Evolutionary conservation across 2,329 filamentous ascomycete genomes (phyloP), one percentile per base, ranked within the genome.

Genomic region (Aspergillus sp.): DNA sequence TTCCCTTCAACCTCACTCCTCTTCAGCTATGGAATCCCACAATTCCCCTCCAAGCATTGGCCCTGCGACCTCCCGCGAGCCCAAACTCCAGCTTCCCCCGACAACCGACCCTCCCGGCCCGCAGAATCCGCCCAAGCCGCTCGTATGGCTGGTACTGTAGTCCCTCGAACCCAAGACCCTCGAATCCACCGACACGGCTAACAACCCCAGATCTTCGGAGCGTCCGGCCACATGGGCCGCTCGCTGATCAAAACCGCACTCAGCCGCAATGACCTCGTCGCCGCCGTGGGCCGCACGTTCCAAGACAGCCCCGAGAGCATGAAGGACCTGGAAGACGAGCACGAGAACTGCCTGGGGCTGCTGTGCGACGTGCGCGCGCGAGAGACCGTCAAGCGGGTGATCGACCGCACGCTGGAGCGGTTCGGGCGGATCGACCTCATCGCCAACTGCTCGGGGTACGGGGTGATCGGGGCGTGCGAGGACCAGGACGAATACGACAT

Each of bases 401-500:
- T 94, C 32, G 71, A 82, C 46, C 71, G 66, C 38, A 79, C 82
- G 4, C 72, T 93, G 28, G 66, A 73, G 22, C 76, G 75, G 37
- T 96, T 91, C 64, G 82, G 83, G 0, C 78, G 77, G 37, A 74
- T 95, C 43, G 89, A 96, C 54, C 75, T 94, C 32, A 81, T 96
- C 36, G 88, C 82, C 47, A 96, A 94, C 60, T 94, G 86, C 63
- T 88, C 86, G 8, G 89, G 89, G 11, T 95, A 94, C 61, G 89
- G 88, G 33, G 86, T 98, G 33, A 93, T 96, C 47, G 89, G 86
- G 16, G 80, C 89, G 1, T 95, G 88, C 60, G 91, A 96, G 62
- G 91, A 96, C 61, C 91, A 96, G 64, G 86, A 95, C 58, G 86
- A 94, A 55, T 80, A 86, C 58, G 91, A 96, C 54, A 75, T 96